A percentile compares a stretch with the other conserved stretches of the same genome.
Evolutionary conservation across 2,329 filamentous ascomycete genomes (phyloP).

Genomic region (Phaeosphaeria sp.): DNA sequence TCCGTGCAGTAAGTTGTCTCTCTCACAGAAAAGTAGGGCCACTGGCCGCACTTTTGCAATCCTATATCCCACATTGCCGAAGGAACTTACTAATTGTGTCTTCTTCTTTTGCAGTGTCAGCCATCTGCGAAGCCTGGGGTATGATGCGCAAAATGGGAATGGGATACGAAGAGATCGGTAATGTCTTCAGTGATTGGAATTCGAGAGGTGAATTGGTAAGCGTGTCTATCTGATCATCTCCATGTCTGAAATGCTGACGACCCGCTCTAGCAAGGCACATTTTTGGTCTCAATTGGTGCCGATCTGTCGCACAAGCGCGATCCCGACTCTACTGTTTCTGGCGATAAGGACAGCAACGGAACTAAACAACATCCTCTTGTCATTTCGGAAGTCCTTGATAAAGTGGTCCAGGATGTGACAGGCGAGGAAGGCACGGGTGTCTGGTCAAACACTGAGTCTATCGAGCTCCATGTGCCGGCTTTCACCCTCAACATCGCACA

Average conservation of each 20-base stretch:
- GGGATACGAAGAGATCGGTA: conserved; percentile 65
- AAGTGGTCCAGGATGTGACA: conserved; percentile 74
- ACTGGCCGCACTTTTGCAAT: no score
- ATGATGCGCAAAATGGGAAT: conserved; percentile 67
- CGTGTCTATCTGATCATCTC: conserved; percentile 11
- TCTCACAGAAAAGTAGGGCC: no score
- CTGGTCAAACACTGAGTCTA: conserved; percentile 70
- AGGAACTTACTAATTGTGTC: no score
- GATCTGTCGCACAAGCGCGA: conserved; percentile 65
- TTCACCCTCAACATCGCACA: conserved; percentile 70
- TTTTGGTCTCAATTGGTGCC: conserved; percentile 67
- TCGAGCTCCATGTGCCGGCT: conserved; percentile 67
- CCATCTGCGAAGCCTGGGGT: conserved; percentile 69
- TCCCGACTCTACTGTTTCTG: conserved; percentile 8
- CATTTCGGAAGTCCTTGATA: conserved; percentile 69
- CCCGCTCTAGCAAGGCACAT: conserved; percentile 57
- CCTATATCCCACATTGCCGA: no score
- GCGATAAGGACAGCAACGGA: conserved; percentile 29
- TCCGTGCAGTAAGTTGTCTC: no score
- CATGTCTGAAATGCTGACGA: conserved; percentile 3
- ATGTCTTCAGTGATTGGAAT: conserved; percentile 68
- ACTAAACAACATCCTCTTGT: conserved; percentile 52
- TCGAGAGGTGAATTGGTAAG: conserved; percentile 60
- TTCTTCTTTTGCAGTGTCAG: no score
- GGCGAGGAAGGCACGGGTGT: conserved; percentile 71